Conservation (phyloP, 768 basidiomycete species). For the Gloeostereum incarnatum region DNA sequence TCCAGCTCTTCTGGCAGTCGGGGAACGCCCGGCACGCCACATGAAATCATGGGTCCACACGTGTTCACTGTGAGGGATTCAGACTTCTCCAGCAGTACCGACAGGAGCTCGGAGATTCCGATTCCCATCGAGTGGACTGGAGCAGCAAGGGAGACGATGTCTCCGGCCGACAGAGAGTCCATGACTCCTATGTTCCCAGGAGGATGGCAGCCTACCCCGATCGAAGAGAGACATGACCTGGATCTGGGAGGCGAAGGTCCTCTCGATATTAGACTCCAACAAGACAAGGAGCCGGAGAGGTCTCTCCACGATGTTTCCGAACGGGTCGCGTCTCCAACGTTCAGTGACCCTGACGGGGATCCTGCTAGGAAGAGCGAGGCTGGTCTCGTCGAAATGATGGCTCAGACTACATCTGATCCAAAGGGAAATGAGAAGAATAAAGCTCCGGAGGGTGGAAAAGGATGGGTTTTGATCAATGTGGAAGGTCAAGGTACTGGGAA, state of each 20-base stretch:
- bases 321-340: conserved; percentile 44
- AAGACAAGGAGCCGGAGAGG: conserved; percentile 16
- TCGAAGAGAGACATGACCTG: conserved; percentile 34
- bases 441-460: conserved; percentile 18
- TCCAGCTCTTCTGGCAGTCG: background rate
- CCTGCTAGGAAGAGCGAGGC: conserved; percentile 58
- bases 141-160: conserved; percentile 5
- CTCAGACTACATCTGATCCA: conserved; percentile 22
- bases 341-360: conserved; percentile 31
- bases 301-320: conserved; percentile 41
- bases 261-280: conserved; percentile 15
- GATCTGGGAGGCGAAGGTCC: conserved; percentile 2
- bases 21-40: background rate
- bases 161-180: conserved; percentile 13
- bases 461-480: conserved; percentile 62
- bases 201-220: conserved; percentile 45
- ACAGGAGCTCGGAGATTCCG: conserved; percentile 38
- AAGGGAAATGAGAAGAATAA: background rate
- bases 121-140: conserved; percentile 61
- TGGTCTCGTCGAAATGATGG: conserved; percentile 44
- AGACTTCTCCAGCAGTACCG: conserved; percentile 41
- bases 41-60: conserved; percentile 29
- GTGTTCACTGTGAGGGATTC: conserved; percentile 70
- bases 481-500: conserved; percentile 25
- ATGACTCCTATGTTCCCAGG: conserved; percentile 37